These are phyloP conservation scores for Fusarium tricinctum DNA, from an alignment of 2,329 filamentous ascomycete genomes.

Conservation along the genomic window DNA sequence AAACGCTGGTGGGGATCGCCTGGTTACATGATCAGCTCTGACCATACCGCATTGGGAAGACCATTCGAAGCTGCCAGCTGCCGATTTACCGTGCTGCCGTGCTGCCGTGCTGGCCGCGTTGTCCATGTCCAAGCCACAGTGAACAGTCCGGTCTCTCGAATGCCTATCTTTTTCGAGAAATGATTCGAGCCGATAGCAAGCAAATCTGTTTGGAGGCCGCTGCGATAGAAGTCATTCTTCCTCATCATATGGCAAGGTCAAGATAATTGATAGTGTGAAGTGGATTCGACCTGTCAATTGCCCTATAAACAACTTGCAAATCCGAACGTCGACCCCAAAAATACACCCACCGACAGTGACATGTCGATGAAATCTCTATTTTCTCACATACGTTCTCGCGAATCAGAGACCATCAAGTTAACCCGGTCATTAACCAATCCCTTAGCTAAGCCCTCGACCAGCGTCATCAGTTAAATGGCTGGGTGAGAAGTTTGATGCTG, in stretches of 20 bases:
- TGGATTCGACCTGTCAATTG: background rate
- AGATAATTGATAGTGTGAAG: background rate
- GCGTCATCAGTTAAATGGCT: background rate
- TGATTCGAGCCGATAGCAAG: conserved; percentile 1
- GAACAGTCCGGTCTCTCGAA: background rate
- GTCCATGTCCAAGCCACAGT: conserved; percentile 22
- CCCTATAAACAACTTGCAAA: background rate
- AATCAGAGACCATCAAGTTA: background rate
- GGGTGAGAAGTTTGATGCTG: background rate
- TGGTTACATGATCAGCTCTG: background rate
- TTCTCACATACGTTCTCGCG: background rate
- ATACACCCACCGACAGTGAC: background rate
- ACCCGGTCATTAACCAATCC: background rate
- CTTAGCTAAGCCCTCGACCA: background rate
- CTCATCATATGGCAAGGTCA: background rate
- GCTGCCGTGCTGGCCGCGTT: background rate
- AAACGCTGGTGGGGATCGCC: background rate
- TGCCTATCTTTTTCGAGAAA: background rate
- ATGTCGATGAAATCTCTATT: background rate
- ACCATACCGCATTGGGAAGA: background rate
- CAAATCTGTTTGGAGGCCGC: no score
- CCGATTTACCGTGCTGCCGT: conserved; percentile 4
- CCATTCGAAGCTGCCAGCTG: conserved; percentile 19
- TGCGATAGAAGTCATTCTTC: no score
- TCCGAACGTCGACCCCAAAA: background rate